Evolutionary conservation across 2,329 filamentous ascomycete genomes (phyloP), one percentile per base, ranked within the genome.

Genomic region (Fusarium sp.): DNA sequence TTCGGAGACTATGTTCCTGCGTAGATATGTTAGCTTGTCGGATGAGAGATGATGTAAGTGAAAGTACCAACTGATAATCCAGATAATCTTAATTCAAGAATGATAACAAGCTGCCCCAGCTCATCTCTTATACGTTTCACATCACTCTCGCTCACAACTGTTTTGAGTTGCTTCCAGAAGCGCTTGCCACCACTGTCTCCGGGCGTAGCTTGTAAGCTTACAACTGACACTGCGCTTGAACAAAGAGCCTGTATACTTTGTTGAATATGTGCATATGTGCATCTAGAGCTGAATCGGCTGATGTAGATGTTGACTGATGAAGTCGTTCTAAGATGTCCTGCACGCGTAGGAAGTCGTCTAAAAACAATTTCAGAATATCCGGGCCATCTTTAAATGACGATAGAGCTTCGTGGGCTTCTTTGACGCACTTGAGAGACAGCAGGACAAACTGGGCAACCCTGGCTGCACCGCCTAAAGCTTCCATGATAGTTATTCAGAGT

Each of bases 81-180:
- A 2, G 12, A 25, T n/a, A 56, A 3, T 27, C 53, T 18, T 4
- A 29, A 1, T 15, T 38, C 34, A 4, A 56, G 18, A 12, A 18
- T 27, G 30, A 10, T 13, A 8, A 56, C 29, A 9, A 56, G 22
- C 5, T 60, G 51, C 0, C 9, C 18, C 8, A 62, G 12, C 25
- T 45, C 25, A 8, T 2, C 15, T 24, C 41, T 55, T 13, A 69
- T 41, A 4, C 44, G 47, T 5, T 49, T 30, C 29, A 64, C 32
- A 1, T 63, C 65, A 6, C 30, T 53, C 22, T 67, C 68, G 7
- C n/a, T 46, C 10, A 63, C 18, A 5, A 58, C 34, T 6, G 30
- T 11, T 34, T 54, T 62, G 3, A 70, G 7, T 4, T 59, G 41
- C 44, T 63, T 70, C 68, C 55, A 69, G 10, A 62, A 20, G 13